Conservation (phyloP, 345 rosid genomes). For the Trapa bicornis region DNA sequence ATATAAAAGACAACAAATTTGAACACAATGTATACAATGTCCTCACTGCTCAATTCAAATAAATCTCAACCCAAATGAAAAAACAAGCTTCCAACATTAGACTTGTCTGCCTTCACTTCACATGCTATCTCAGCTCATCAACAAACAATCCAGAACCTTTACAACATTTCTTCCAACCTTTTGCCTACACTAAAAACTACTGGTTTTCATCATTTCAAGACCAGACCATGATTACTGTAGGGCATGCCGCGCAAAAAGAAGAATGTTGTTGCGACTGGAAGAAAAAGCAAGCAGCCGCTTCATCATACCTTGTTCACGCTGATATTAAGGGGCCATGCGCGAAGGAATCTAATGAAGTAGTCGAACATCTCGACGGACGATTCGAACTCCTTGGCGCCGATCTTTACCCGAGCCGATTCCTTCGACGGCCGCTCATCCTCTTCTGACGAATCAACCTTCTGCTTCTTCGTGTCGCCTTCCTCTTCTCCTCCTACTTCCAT, state of each 20-base stretch:
- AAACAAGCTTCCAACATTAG: too few relatives aligned
- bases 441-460: slow-evolving; percentile 17
- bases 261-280: background rate
- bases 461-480: slow-evolving; percentile 12
- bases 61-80: too few relatives aligned
- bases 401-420: slow-evolving; percentile 24
- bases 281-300: background rate
- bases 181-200: background rate
- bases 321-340: slow-evolving; percentile 55
- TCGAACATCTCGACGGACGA: slow-evolving; percentile 69
- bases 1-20: background rate
- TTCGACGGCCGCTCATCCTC: slow-evolving; percentile 13
- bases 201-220: background rate
- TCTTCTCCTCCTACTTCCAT: slow-evolving; percentile 14
- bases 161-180: background rate
- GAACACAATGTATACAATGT: too few relatives aligned
- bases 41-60: too few relatives aligned
- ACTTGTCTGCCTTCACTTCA: too few relatives aligned
- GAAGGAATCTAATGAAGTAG: slow-evolving; percentile 54
- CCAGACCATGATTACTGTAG: background rate
- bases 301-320: slow-evolving; percentile 55
- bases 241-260: background rate
- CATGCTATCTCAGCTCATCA: too few relatives aligned
- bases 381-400: slow-evolving; percentile 77
- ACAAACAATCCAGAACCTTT: background rate